Base-by-base conservation (phyloP, 768 basidiomycete species). In the Suillus bovinus region DNA sequence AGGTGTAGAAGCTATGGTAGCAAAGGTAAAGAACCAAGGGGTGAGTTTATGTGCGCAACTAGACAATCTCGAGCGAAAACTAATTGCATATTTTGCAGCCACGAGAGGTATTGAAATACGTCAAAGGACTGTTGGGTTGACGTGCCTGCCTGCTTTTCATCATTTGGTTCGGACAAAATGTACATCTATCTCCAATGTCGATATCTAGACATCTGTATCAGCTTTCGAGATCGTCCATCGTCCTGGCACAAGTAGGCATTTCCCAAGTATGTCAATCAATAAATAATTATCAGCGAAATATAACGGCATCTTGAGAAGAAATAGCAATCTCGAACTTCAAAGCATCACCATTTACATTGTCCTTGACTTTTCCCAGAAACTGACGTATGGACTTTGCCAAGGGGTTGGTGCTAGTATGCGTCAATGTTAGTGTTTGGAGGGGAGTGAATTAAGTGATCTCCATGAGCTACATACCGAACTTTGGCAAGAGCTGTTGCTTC, bases 1-100 rank as follows among this genome's bases (percentile, higher is more conserved):
- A 64, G 76, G 78, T 20, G 87, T 93, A 38, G 86, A 86, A 64
- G 86, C 86, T 36, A 91, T 94, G 88, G 84, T 94, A 6, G 82
- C 84, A 16, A 86, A 83, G 5, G 92, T 93, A 6, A 94, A 94
- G 75, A 81, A 73, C 49, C 82, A 80, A 58, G 93, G 92, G 66
- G 91, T 93, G 71, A 68, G 88, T 82, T 52, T 33, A 33, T 9
- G 59, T 7, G 47, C 6, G 31, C 33, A 33, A 27, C 17, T 13
- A 39, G 17, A 36, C 53, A 20, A 6, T 60, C 34, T 64, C 56
- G 22, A 59, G 34, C 65, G 33, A 68, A 61, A 58, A 31, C 60
- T 61, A 58, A 59, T 36, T n/a, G 47, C 60, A 67, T 17, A 68
- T 13, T 47, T 64, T 58, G 33, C 65, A 92, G 90, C 88, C 88